phyloP scores from a whole-genome alignment of 208 protist genomes.

The Trypanosoma congolense region DNA sequence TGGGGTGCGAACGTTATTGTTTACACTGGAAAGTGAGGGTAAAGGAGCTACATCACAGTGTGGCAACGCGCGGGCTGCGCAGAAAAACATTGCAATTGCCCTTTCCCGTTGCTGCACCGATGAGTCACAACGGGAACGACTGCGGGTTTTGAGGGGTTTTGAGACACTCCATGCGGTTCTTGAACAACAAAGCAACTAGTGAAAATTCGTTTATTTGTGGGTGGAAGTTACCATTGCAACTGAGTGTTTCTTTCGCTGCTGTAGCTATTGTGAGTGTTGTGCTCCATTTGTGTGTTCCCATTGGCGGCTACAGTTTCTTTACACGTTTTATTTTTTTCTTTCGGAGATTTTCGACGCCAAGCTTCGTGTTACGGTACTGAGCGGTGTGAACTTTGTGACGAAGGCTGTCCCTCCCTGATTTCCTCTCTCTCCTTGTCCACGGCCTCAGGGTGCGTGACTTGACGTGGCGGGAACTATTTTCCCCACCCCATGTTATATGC shows the following conservation, averaged over 20 bases:
- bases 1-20: constrained; percentile 12
- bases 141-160: constrained; percentile 40
- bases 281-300: too few species aligned
- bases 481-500: too few species aligned
- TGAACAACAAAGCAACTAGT: constrained; percentile 2
- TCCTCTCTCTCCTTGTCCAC: too few species aligned
- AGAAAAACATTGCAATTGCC: constrained; percentile 41
- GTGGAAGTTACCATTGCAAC: too few species aligned
- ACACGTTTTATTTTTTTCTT: too few species aligned
- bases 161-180: constrained; percentile 40
- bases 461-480: too few species aligned
- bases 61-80: constrained; percentile 10
- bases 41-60: constrained; percentile 19
- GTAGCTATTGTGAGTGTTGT: constrained; percentile 1
- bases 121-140: constrained; percentile 27
- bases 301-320: too few species aligned
- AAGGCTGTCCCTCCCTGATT: too few species aligned
- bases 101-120: constrained; percentile 24
- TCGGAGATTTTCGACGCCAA: too few species aligned
- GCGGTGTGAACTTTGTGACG: too few species aligned
- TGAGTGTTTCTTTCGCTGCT: constrained; percentile 3
- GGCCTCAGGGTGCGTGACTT: too few species aligned
- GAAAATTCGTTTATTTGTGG: not conserved
- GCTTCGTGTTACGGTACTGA: too few species aligned
- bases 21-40: constrained; percentile 18